These are phyloP conservation scores for Pyrenula aspistea DNA, from an alignment of 495 filamentous ascomycete species.

Conservation along the genomic window DNA sequence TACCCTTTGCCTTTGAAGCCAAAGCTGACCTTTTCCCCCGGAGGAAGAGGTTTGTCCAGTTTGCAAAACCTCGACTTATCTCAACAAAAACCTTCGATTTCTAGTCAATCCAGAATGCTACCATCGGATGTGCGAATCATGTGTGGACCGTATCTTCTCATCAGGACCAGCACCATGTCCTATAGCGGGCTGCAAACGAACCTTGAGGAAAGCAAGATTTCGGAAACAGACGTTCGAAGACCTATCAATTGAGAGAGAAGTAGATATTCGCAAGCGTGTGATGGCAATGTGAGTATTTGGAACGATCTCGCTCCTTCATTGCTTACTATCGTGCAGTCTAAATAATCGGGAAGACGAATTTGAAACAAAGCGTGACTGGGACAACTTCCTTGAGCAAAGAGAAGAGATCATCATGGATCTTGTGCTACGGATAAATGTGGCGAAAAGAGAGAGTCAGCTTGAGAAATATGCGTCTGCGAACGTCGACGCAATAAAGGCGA, in stretches of 20 bases:
- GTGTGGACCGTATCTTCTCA: conserved; percentile 89
- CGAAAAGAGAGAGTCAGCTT: conserved; percentile 58
- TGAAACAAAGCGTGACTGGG: conserved; percentile 64
- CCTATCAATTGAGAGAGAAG: conserved; percentile 81
- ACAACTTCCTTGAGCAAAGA: conserved; percentile 89
- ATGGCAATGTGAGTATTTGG: conserved; percentile 41
- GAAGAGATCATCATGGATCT: conserved; percentile 86
- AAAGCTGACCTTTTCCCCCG: neutral
- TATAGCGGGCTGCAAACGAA: conserved; percentile 72
- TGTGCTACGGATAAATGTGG: conserved; percentile 55
- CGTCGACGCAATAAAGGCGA: conserved; percentile 42
- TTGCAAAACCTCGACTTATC: conserved; percentile 90
- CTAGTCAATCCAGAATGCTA: conserved; percentile 97
- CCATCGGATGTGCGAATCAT: conserved; percentile 93
- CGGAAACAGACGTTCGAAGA: conserved; percentile 83
- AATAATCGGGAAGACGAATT: conserved; percentile 90
- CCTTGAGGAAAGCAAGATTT: conserved; percentile 64
- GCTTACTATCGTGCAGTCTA: conserved; percentile 36
- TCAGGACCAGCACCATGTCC: conserved; percentile 84
- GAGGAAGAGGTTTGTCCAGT: conserved; percentile 77
- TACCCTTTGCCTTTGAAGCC: neutral
- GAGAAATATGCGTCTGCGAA: conserved; percentile 56
- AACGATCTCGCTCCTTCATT: neutral
- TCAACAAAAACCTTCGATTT: conserved; percentile 86
- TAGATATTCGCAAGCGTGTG: conserved; percentile 78